These are phyloP conservation scores for Lentinula raphanica DNA, from an alignment of 768 basidiomycete species.

Conservation along the genomic window DNA sequence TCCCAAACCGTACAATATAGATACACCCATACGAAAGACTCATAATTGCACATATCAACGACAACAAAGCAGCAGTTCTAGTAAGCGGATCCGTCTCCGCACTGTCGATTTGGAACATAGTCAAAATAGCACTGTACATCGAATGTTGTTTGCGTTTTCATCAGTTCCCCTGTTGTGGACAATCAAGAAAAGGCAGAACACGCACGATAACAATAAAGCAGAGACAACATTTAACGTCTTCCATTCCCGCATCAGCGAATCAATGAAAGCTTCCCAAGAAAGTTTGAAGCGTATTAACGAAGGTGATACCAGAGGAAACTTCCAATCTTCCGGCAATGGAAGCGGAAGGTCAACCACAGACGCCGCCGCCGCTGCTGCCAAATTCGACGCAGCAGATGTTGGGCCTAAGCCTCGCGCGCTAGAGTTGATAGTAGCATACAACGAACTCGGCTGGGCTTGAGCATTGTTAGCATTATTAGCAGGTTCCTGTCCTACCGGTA, in stretches of 20 bases:
- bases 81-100: conserved; percentile 43
- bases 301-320: conserved; percentile 34
- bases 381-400: neutral
- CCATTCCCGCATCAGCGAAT: conserved; percentile 51
- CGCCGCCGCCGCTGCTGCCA: conserved; percentile 6
- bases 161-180: too few relatives aligned
- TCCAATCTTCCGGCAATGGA: conserved; percentile 35
- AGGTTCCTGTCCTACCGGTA: neutral
- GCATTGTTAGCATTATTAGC: neutral
- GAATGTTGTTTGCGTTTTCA: too few relatives aligned
- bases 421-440: neutral
- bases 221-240: conserved; percentile 56
- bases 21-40: conserved; percentile 50
- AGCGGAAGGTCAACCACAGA: conserved; percentile 13
- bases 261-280: conserved; percentile 54
- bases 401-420: neutral
- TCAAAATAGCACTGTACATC: conserved; percentile 50
- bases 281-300: conserved; percentile 46
- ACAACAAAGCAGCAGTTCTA: conserved; percentile 45
- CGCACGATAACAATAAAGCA: conserved; percentile 28
- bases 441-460: neutral
- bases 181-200: neutral
- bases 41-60: conserved; percentile 45
- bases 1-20: conserved; percentile 52
- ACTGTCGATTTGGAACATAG: conserved; percentile 39